phyloP scores from a whole-genome alignment of 2,329 filamentous ascomycete genomes.

The Sporothrix sp. region DNA sequence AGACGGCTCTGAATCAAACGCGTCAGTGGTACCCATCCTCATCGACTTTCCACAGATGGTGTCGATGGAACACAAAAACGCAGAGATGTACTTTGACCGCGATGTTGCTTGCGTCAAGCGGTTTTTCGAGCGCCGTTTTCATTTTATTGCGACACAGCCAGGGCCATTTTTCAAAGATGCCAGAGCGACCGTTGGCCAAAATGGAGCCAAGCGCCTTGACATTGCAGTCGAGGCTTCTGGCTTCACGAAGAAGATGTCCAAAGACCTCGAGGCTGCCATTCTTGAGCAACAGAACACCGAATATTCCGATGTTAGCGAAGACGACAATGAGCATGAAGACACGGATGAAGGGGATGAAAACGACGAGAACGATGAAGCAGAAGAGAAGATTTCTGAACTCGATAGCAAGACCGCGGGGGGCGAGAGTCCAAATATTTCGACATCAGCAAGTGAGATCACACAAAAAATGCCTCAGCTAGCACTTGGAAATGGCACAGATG shows the following conservation, averaged over 20 bases:
- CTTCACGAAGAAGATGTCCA: constrained; percentile 94
- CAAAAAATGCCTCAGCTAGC: constrained; percentile 7
- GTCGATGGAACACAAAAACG: constrained; percentile 86
- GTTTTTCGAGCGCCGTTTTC: constrained; percentile 83
- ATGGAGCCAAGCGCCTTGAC: constrained; percentile 63
- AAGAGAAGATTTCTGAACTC: constrained; percentile 19
- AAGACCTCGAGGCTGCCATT: constrained; percentile 86
- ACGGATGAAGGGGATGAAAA: too few species aligned
- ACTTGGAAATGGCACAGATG: background rate
- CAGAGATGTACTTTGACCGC: constrained; percentile 94
- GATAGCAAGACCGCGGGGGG: too few species aligned
- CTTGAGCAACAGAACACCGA: constrained; percentile 54
- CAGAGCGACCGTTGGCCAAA: constrained; percentile 59
- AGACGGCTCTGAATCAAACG: background rate
- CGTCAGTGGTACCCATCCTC: constrained; percentile 60
- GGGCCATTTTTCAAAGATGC: constrained; percentile 83
- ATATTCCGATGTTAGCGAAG: constrained; percentile 27
- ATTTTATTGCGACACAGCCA: constrained; percentile 70
- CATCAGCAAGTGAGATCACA: constrained; percentile 2
- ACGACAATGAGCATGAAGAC: constrained; percentile 23
- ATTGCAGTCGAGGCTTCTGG: constrained; percentile 85
- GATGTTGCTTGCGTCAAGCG: constrained; percentile 93
- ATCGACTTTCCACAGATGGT: constrained; percentile 99
- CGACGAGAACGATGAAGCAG: constrained; percentile 23
- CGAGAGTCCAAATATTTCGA: too few species aligned